phyloP scores from a whole-genome alignment of 2,329 filamentous ascomycete species.

The Daldinia eschscholtzii region DNA sequence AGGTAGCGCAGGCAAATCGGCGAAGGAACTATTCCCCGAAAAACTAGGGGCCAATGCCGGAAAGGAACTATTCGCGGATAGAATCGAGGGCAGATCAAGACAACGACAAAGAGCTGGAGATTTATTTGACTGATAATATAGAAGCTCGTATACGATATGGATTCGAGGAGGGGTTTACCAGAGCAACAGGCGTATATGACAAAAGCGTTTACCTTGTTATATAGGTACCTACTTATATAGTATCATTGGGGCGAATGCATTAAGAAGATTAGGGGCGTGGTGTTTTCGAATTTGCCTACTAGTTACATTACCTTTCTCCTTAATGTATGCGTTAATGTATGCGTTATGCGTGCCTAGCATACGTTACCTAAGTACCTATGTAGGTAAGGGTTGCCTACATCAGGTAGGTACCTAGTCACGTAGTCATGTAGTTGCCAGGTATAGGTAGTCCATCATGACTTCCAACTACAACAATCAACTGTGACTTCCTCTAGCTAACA shows the following conservation, averaged over 20 bases:
- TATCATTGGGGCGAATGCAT: slow-evolving; percentile 1
- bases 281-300: neutral
- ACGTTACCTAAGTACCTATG: neutral
- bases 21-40: slow-evolving; percentile 77
- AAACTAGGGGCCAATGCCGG: slow-evolving; percentile 71
- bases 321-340: neutral
- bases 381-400: neutral
- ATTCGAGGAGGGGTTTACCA: neutral
- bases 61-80: slow-evolving; percentile 77
- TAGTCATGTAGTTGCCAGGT: neutral
- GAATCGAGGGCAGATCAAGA: slow-evolving; percentile 67
- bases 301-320: neutral
- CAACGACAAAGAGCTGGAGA: slow-evolving; percentile 78
- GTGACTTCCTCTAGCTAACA: neutral
- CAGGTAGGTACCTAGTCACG: too few relatives aligned
- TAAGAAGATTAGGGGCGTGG: neutral
- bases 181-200: neutral
- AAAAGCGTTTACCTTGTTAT: neutral
- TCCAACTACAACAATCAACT: neutral
- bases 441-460: neutral
- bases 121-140: slow-evolving; percentile 69
- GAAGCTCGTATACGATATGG: neutral
- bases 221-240: slow-evolving; percentile 1
- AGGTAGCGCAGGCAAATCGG: slow-evolving; percentile 66
- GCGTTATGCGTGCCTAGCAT: neutral